Evolutionary conservation across 208 protist species (phyloP).

Genomic region (Strigomonas culicis): DNA sequence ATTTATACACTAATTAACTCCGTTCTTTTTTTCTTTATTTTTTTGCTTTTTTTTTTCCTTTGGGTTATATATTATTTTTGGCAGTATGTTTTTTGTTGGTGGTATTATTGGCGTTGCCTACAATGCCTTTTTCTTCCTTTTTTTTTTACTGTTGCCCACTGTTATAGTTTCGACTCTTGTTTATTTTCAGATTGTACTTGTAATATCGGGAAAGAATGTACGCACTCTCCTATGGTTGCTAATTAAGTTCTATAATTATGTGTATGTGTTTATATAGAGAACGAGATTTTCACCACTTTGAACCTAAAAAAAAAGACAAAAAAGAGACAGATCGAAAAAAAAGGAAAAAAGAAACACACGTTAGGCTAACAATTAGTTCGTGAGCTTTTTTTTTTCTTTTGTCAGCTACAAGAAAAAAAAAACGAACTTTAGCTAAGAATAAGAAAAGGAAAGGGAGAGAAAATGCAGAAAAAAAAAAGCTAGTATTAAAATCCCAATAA

Average conservation of each 20-base stretch:
- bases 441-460: slow-evolving; percentile 9
- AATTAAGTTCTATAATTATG: too few relatives aligned
- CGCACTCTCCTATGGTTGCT: too few relatives aligned
- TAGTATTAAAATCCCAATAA: not conserved
- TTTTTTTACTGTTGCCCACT: slow-evolving; percentile 2
- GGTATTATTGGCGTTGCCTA: not conserved
- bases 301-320: slow-evolving; percentile 1
- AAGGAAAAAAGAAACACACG: slow-evolving; percentile 7
- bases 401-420: slow-evolving; percentile 6
- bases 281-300: not conserved
- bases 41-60: slow-evolving; percentile 11
- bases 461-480: slow-evolving; percentile 12
- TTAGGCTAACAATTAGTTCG: not conserved
- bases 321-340: slow-evolving; percentile 12
- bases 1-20: too few relatives aligned
- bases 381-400: not conserved
- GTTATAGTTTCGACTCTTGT: not conserved
- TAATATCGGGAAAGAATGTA: not conserved
- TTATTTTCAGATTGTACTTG: too few relatives aligned
- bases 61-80: not conserved
- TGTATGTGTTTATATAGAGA: too few relatives aligned
- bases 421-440: slow-evolving; percentile 1
- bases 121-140: not conserved
- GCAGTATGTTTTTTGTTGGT: slow-evolving; percentile 6
- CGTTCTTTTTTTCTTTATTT: slow-evolving; percentile 18